A percentile compares a stretch with the other conserved stretches of the same genome.
Evolutionary conservation across 208 protist species (phyloP).

Genomic region (Leishmania tarentolae): DNA sequence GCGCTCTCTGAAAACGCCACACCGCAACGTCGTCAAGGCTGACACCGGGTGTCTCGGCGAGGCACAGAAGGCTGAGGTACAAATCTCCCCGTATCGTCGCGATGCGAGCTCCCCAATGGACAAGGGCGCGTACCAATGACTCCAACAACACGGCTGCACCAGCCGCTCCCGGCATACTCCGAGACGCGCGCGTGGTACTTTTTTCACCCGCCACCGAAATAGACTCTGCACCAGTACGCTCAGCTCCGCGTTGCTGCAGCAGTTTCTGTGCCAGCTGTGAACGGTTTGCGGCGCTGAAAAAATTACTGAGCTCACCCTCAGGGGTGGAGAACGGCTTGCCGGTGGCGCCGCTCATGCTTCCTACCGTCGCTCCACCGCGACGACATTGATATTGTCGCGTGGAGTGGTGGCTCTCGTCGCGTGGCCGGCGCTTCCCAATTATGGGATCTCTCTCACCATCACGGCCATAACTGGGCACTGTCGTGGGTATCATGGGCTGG

Average conservation of each 20-base stretch:
- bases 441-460: neutral
- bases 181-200: neutral
- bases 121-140: conserved; percentile 53
- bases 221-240: neutral
- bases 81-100: conserved; percentile 50
- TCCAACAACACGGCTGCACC: conserved; percentile 35
- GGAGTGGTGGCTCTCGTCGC: conserved; percentile 2
- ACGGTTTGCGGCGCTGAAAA: conserved; percentile 27
- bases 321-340: conserved; percentile 27
- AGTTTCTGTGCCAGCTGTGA: conserved; percentile 24
- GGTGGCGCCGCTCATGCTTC: neutral
- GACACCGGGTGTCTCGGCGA: conserved; percentile 63
- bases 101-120: conserved; percentile 59
- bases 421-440: conserved; percentile 19
- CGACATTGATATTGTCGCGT: neutral
- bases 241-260: conserved; percentile 13
- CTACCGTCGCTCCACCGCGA: neutral
- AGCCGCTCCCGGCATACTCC: neutral
- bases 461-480: neutral
- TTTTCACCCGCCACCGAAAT: neutral
- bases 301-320: conserved; percentile 30
- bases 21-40: conserved; percentile 66
- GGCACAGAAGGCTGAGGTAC: conserved; percentile 55
- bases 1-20: conserved; percentile 55
- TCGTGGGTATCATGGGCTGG: neutral